These are phyloP conservation scores for Lophiotrema nucula DNA, from an alignment of 495 filamentous ascomycete genomes.

Conservation along the genomic window DNA sequence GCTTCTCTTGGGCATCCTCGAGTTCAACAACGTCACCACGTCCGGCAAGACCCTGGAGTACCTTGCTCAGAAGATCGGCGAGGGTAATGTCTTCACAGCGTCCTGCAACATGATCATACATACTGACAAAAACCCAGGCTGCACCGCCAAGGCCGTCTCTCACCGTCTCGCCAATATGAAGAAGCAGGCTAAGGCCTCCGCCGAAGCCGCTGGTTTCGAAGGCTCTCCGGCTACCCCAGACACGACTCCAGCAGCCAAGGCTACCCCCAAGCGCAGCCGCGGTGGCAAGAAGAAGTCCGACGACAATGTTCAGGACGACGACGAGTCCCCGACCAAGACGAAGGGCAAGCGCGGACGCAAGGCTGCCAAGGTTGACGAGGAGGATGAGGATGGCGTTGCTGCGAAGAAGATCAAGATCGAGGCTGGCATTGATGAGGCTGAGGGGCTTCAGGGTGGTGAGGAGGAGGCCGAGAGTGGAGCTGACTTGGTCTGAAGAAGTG, in stretches of 20 bases:
- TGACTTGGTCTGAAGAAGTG: too few species aligned
- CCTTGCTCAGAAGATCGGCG: conserved; percentile 1
- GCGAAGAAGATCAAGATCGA: background rate
- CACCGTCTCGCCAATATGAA: conserved; percentile 13
- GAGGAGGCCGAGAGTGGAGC: too few species aligned
- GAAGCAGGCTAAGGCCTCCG: background rate
- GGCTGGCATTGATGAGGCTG: background rate
- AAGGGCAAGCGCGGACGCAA: background rate
- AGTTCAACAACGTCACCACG: background rate
- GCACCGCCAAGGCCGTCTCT: conserved; percentile 12
- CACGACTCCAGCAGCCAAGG: background rate
- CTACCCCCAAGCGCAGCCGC: background rate
- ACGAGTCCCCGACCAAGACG: background rate
- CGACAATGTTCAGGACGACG: background rate
- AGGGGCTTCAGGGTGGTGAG: background rate
- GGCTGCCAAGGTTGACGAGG: background rate
- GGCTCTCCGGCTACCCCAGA: background rate
- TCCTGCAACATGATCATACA: too few species aligned
- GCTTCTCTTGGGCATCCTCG: conserved; percentile 5
- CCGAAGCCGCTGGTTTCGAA: background rate
- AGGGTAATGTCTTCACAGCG: background rate
- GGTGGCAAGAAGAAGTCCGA: background rate
- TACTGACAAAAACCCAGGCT: background rate
- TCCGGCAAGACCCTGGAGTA: background rate
- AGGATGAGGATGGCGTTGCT: background rate